Evolutionary conservation across 495 filamentous ascomycete genomes (phyloP).

Genomic region (Geoglossum glabrum): DNA sequence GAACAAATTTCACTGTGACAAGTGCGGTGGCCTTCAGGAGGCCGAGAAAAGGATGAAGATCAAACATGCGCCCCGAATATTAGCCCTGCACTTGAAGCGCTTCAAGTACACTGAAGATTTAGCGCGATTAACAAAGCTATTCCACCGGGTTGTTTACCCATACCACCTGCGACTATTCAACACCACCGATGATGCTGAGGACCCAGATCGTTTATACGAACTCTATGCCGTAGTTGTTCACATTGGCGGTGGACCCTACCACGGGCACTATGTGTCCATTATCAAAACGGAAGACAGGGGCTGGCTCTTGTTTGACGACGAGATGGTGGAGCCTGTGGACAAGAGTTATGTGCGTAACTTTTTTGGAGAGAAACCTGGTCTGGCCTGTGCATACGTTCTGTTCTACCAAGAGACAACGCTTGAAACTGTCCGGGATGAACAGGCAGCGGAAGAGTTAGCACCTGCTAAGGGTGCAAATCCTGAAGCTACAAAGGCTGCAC

Average conservation of each 20-base stretch:
- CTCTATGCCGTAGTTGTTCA: slow-evolving; percentile 97
- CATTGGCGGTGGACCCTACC: slow-evolving; percentile 93
- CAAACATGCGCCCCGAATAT: slow-evolving; percentile 75
- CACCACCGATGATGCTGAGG: slow-evolving; percentile 90
- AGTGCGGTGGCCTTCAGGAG: slow-evolving; percentile 90
- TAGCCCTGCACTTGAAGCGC: slow-evolving; percentile 82
- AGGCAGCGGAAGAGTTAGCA: slow-evolving; percentile 57
- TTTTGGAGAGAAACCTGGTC: slow-evolving; percentile 78
- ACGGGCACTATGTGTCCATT: slow-evolving; percentile 92
- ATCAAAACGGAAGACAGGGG: slow-evolving; percentile 94
- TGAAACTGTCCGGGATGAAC: slow-evolving; percentile 68
- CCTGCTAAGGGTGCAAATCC: slow-evolving; percentile 35
- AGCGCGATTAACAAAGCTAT: slow-evolving; percentile 83
- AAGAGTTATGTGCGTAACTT: slow-evolving; percentile 95
- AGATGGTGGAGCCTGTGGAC: slow-evolving; percentile 94
- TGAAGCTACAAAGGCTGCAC: slow-evolving; percentile 24
- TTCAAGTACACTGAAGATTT: slow-evolving; percentile 97
- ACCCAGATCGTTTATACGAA: slow-evolving; percentile 88
- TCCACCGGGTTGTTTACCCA: slow-evolving; percentile 91
- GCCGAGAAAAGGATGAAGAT: slow-evolving; percentile 99
- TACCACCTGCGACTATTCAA: slow-evolving; percentile 95
- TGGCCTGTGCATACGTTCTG: slow-evolving; percentile 89
- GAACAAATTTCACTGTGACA: slow-evolving; percentile 97
- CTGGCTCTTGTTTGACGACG: slow-evolving; percentile 93
- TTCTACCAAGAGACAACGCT: slow-evolving; percentile 95